These are phyloP conservation scores for Cutaneotrichosporon dermatis DNA, from an alignment of 1,284 basidiomycete genomes.

Conservation along the genomic window DNA sequence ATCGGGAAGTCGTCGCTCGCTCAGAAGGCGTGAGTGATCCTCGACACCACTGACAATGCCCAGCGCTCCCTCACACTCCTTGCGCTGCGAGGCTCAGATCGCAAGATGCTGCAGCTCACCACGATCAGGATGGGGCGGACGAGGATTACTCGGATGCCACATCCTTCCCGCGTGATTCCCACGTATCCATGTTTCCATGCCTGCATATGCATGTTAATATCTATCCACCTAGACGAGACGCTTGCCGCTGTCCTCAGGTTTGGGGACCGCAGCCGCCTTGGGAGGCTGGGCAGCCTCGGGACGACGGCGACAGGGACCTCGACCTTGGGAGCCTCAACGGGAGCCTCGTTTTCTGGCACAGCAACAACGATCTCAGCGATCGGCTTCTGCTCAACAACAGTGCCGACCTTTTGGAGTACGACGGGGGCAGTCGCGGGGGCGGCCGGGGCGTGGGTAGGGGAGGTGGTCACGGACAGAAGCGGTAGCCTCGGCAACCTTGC, in stretches of 20 bases:
- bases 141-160: conserved; percentile 78
- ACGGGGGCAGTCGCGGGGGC: conserved; percentile 3
- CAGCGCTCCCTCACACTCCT: conserved; percentile 54
- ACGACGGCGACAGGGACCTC: not conserved
- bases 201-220: conserved; percentile 15
- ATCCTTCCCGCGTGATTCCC: conserved; percentile 55
- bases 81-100: conserved; percentile 48
- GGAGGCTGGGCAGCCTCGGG: conserved; percentile 2
- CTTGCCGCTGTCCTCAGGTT: conserved; percentile 19
- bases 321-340: not conserved
- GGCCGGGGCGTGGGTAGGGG: conserved; percentile 5
- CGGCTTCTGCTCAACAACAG: conserved; percentile 45
- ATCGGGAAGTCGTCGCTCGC: conserved; percentile 63
- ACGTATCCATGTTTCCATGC: not conserved
- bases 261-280: not conserved
- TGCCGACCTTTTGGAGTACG: conserved; percentile 34
- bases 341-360: not conserved
- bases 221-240: conserved; percentile 25
- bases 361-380: conserved; percentile 39
- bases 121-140: conserved; percentile 64
- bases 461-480: conserved; percentile 17
- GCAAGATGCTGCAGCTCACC: conserved; percentile 56
- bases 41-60: conserved; percentile 18
- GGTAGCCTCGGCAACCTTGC: conserved; percentile 11
- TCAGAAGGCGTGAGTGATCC: conserved; percentile 65